Evolutionary conservation across 2,329 filamentous ascomycete species (phyloP).

Genomic region (Fonsecaea nubica): DNA sequence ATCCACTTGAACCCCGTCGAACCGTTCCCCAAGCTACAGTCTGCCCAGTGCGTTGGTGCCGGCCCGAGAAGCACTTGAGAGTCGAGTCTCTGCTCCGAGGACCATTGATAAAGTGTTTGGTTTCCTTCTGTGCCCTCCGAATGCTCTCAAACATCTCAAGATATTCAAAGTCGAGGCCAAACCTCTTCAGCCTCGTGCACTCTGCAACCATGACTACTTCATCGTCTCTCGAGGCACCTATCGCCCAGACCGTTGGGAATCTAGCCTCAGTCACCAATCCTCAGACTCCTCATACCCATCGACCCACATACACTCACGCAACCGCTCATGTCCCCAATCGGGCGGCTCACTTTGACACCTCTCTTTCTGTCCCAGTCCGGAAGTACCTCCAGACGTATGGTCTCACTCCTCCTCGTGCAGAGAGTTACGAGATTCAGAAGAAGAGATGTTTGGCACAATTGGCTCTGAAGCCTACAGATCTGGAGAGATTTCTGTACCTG

Average conservation of each 20-base stretch:
- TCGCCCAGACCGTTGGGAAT: slow-evolving; percentile 27
- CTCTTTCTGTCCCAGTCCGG: slow-evolving; percentile 57
- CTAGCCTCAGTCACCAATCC: slow-evolving; percentile 19
- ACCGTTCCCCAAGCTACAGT: slow-evolving; percentile 12
- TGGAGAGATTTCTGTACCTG: slow-evolving; percentile 59
- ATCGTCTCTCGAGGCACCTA: slow-evolving; percentile 21
- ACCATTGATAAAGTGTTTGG: slow-evolving; percentile 9
- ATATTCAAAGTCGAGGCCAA: slow-evolving; percentile 25
- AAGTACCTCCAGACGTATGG: slow-evolving; percentile 60
- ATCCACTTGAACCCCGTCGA: slow-evolving; percentile 8
- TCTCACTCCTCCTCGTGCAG: slow-evolving; percentile 56
- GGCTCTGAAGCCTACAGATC: slow-evolving; percentile 54
- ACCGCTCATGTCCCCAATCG: slow-evolving; percentile 38
- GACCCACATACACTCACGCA: slow-evolving; percentile 34
- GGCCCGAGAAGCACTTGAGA: slow-evolving; percentile 12
- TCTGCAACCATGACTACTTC: slow-evolving; percentile 32
- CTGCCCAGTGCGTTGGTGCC: slow-evolving; percentile 15
- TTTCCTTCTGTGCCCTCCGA: slow-evolving; percentile 15
- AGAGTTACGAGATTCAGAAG: slow-evolving; percentile 58
- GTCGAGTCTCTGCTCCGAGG: background rate
- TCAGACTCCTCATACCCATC: slow-evolving; percentile 24
- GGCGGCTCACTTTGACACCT: slow-evolving; percentile 55
- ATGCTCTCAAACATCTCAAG: slow-evolving; percentile 37
- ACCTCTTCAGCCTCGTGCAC: slow-evolving; percentile 26
- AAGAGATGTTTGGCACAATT: slow-evolving; percentile 57